Evolutionary conservation across 2,329 filamentous ascomycete species (phyloP).

Genomic region (Aspergillus pseudotamarii): DNA sequence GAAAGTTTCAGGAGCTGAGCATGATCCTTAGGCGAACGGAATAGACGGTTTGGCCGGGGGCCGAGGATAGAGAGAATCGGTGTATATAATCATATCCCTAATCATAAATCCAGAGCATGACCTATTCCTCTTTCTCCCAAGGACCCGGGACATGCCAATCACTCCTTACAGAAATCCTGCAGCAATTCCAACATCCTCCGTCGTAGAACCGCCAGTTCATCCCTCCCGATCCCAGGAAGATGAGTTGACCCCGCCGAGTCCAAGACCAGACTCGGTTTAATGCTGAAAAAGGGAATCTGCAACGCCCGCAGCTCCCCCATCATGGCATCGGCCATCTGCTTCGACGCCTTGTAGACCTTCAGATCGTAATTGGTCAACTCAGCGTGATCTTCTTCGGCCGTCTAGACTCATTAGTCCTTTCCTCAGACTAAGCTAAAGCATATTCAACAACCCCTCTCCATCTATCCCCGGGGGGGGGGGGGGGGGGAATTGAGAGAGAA

Average conservation of each 20-base stretch:
- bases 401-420: conserved; percentile 30
- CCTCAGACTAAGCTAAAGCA: background rate
- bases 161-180: conserved; percentile 53
- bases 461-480: too few species aligned
- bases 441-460: background rate
- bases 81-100: conserved; percentile 27
- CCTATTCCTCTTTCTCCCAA: background rate
- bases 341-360: conserved; percentile 64
- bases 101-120: conserved; percentile 8
- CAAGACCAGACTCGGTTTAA: conserved; percentile 38
- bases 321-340: conserved; percentile 63
- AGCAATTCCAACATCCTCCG: conserved; percentile 53
- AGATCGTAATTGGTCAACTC: conserved; percentile 62
- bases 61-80: conserved; percentile 17
- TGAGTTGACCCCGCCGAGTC: background rate
- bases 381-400: conserved; percentile 51
- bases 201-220: conserved; percentile 40
- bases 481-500: background rate
- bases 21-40: conserved; percentile 18
- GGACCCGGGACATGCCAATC: conserved; percentile 4
- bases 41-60: conserved; percentile 20
- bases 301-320: conserved; percentile 57
- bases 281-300: conserved; percentile 64
- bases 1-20: conserved; percentile 9
- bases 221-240: background rate